Percentiles rank a stretch among this genome's conserved stretches.
Evolutionary conservation across 2,329 filamentous ascomycete species (phyloP).

Genomic region (Dactylonectria macrodidyma): DNA sequence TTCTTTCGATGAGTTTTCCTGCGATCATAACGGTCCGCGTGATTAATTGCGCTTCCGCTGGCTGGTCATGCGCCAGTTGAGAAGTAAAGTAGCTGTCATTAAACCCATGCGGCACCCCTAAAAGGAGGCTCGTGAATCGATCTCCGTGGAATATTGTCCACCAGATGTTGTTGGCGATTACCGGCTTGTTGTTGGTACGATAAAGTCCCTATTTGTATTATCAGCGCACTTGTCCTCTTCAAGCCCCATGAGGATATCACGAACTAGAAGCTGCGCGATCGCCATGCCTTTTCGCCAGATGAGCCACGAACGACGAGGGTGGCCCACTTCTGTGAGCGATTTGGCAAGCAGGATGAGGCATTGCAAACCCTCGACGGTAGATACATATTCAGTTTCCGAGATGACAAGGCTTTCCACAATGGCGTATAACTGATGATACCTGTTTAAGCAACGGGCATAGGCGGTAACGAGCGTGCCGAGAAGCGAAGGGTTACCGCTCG

Average conservation of each 20-base stretch:
- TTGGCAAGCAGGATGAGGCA: slow-evolving; percentile 21
- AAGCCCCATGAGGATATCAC: neutral
- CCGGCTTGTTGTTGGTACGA: neutral
- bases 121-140: slow-evolving; percentile 20
- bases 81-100: slow-evolving; percentile 4
- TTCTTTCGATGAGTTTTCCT: slow-evolving; percentile 23
- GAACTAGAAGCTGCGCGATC: slow-evolving; percentile 23
- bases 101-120: slow-evolving; percentile 22
- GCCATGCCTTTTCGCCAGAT: slow-evolving; percentile 19
- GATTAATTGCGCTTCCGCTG: neutral
- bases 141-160: slow-evolving; percentile 22
- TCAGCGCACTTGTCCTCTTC: neutral
- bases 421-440: slow-evolving; percentile 6
- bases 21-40: neutral
- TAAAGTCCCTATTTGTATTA: slow-evolving; percentile 3
- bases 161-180: slow-evolving; percentile 9
- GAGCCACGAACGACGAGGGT: slow-evolving; percentile 19
- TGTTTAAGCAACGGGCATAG: slow-evolving; percentile 15
- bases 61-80: neutral
- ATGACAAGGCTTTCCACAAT: slow-evolving; percentile 20
- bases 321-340: slow-evolving; percentile 13
- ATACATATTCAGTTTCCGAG: slow-evolving; percentile 14
- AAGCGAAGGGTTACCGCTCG: slow-evolving; percentile 14
- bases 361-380: slow-evolving; percentile 18
- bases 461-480: slow-evolving; percentile 1